Evolutionary conservation across 371 early-diverging fungal genomes (phyloP).

Genomic region (Rhizopus sp.): DNA sequence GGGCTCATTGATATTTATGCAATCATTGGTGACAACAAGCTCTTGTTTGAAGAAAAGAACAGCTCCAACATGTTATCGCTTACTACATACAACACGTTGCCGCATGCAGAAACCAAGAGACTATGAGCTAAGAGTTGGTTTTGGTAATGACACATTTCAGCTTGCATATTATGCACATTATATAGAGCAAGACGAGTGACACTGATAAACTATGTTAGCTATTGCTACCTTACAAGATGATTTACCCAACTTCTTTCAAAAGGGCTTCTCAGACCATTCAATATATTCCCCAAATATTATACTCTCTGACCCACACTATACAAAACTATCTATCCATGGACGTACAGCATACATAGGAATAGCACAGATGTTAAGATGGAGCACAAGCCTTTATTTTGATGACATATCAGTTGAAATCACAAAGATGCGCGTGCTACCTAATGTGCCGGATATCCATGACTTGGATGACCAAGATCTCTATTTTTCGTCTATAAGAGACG

Average conservation of each 20-base stretch:
- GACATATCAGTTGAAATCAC: conserved; percentile 39
- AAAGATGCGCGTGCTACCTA: conserved; percentile 39
- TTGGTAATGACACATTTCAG: conserved; percentile 18
- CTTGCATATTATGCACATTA: neutral
- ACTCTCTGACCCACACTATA: conserved; percentile 59
- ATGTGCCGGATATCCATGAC: conserved; percentile 16
- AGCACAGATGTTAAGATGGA: conserved; percentile 55
- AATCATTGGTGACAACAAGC: too few species aligned
- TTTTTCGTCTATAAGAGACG: conserved; percentile 18
- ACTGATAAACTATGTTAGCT: conserved; percentile 26
- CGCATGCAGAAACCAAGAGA: conserved; percentile 26
- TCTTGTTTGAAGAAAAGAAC: too few species aligned
- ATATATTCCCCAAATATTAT: conserved; percentile 51
- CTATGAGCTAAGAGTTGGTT: conserved; percentile 43
- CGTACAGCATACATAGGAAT: conserved; percentile 51
- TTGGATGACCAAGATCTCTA: neutral
- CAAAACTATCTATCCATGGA: conserved; percentile 49
- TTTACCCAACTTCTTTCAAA: conserved; percentile 46
- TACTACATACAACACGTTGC: neutral
- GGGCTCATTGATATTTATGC: too few species aligned
- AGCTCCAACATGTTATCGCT: too few species aligned
- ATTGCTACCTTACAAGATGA: conserved; percentile 52
- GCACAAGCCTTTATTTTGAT: conserved; percentile 51
- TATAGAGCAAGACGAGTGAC: neutral
- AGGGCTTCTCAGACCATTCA: conserved; percentile 41